Evolutionary conservation across 768 basidiomycete species (phyloP).

Genomic region (Lentinula lateritia): DNA sequence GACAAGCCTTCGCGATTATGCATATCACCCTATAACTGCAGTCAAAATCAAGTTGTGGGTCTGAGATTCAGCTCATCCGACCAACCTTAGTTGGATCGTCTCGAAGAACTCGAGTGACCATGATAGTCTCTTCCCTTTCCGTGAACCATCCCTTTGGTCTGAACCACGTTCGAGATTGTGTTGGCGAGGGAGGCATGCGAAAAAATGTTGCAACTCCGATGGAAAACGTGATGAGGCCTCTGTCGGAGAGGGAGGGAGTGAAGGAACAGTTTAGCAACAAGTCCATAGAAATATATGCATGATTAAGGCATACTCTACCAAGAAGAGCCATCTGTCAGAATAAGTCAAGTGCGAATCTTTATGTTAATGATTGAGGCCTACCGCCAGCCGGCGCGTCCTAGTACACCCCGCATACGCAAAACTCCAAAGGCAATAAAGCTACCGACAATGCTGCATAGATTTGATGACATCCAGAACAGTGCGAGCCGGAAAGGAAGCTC

Average conservation of each 20-base stretch:
- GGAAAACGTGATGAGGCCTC: slow-evolving; percentile 43
- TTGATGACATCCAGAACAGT: slow-evolving; percentile 48
- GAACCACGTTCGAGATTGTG: slow-evolving; percentile 53
- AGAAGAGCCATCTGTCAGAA: slow-evolving; percentile 44
- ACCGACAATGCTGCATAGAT: slow-evolving; percentile 39
- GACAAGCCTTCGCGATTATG: slow-evolving; percentile 63
- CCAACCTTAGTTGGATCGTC: slow-evolving; percentile 56
- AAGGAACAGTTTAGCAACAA: not conserved
- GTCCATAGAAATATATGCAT: not conserved
- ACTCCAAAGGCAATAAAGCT: slow-evolving; percentile 61
- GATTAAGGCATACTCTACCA: slow-evolving; percentile 37
- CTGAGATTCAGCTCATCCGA: not conserved
- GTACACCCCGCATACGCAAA: slow-evolving; percentile 50
- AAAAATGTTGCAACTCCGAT: slow-evolving; percentile 53
- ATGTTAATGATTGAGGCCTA: not conserved
- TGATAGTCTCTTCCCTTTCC: slow-evolving; percentile 54
- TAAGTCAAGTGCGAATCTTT: not conserved
- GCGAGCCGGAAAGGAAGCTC: slow-evolving; percentile 54
- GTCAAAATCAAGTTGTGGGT: not conserved
- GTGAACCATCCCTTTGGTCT: slow-evolving; percentile 61
- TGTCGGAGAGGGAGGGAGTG: slow-evolving; percentile 9
- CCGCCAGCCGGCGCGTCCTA: slow-evolving; percentile 49
- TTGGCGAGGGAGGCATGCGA: slow-evolving; percentile 55
- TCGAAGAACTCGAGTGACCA: slow-evolving; percentile 54
- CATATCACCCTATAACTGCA: slow-evolving; percentile 46